A percentile compares a stretch with the other conserved stretches of the same genome.
Evolutionary conservation across 2,329 filamentous ascomycete species (phyloP).

Genomic region (Claviceps pazoutovae): DNA sequence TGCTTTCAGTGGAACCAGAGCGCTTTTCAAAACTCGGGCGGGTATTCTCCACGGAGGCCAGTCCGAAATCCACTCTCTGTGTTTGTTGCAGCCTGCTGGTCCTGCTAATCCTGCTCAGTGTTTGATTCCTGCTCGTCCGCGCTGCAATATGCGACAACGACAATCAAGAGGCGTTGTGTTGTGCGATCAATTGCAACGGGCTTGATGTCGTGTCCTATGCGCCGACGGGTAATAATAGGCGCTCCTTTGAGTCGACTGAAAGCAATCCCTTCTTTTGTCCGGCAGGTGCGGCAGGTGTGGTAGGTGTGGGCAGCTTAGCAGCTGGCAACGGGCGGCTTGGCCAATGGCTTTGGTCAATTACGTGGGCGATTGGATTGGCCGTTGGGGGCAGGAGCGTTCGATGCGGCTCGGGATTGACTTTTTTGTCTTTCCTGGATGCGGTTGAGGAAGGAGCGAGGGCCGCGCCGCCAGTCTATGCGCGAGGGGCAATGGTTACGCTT

Average conservation of each 20-base stretch:
- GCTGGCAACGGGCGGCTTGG: background rate
- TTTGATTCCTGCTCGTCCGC: too few relatives aligned
- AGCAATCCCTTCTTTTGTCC: background rate
- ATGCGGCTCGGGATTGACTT: background rate
- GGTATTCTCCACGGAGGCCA: background rate
- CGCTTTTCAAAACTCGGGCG: slow-evolving; percentile 1
- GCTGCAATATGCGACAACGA: too few relatives aligned
- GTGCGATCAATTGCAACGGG: background rate
- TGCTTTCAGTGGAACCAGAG: slow-evolving; percentile 1
- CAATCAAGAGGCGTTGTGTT: background rate
- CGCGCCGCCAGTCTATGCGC: background rate
- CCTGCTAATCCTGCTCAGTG: background rate
- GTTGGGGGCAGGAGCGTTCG: background rate
- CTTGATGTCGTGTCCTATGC: background rate
- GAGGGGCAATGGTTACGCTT: background rate
- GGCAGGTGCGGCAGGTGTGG: background rate
- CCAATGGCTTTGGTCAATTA: background rate
- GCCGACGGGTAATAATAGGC: background rate
- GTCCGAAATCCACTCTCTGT: slow-evolving; percentile 2
- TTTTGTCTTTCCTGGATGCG: background rate
- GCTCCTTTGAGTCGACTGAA: background rate
- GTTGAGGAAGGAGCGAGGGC: background rate
- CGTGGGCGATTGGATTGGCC: background rate
- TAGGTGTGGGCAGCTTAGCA: background rate
- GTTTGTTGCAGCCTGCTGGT: background rate